phyloP scores from a whole-genome alignment of 345 rosid species.

The Carallia brachiata region DNA sequence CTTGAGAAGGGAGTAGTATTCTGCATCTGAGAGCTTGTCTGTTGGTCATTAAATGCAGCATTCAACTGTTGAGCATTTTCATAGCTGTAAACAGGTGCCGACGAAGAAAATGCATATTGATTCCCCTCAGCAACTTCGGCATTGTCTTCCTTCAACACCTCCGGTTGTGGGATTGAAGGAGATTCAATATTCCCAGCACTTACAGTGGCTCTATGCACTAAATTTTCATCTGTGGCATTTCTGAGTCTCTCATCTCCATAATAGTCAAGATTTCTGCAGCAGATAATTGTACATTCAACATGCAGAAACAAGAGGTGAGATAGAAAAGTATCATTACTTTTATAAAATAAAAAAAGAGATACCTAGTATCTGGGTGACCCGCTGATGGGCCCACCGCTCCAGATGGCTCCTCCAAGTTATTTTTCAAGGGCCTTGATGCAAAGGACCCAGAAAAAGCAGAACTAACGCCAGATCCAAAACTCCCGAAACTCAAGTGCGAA shows the following conservation, averaged over 20 bases:
- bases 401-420: conserved; percentile 56
- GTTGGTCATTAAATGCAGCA: conserved; percentile 51
- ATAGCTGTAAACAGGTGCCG: conserved; percentile 61
- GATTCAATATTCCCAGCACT: conserved; percentile 56
- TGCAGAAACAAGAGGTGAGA: neutral
- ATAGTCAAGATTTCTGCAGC: conserved; percentile 63
- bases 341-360: conserved; percentile 4
- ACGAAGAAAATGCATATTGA: conserved; percentile 69
- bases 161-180: conserved; percentile 53
- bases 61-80: conserved; percentile 64
- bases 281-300: conserved; percentile 1
- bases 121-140: conserved; percentile 56
- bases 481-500: conserved; percentile 94
- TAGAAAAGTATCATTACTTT: neutral
- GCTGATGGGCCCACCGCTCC: conserved; percentile 50
- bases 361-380: conserved; percentile 67
- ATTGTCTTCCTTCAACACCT: conserved; percentile 62
- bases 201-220: conserved; percentile 44
- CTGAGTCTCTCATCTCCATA: conserved; percentile 70
- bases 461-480: conserved; percentile 68
- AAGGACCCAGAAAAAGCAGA: conserved; percentile 46
- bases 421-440: conserved; percentile 52
- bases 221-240: conserved; percentile 53
- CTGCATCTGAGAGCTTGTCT: conserved; percentile 67
- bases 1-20: conserved; percentile 61